These are phyloP conservation scores for Backusella morwellensis DNA, from an alignment of 192 early-diverging fungal species.

Conservation along the genomic window DNA sequence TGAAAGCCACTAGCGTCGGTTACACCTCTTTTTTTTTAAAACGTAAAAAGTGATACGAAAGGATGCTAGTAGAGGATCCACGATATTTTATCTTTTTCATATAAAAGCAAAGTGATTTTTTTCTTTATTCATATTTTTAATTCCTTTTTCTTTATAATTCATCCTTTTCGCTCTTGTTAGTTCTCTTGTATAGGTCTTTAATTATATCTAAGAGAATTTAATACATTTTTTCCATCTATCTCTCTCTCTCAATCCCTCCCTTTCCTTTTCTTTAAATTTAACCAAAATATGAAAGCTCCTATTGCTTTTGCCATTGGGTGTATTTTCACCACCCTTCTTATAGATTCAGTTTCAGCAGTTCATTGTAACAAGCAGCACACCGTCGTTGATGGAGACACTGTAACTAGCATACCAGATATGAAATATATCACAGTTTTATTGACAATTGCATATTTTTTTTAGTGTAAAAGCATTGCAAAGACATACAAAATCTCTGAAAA, in stretches of 20 bases:
- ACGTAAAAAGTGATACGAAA: background rate
- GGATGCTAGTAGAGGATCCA: background rate
- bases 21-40: background rate
- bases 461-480: background rate
- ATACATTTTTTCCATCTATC: background rate
- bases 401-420: background rate
- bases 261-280: background rate
- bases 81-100: background rate
- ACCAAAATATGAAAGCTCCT: background rate
- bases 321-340: background rate
- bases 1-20: background rate
- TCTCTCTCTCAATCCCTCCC: background rate
- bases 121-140: background rate
- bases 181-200: background rate
- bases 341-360: background rate
- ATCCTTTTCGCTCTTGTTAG: background rate
- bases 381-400: background rate
- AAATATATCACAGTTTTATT: background rate
- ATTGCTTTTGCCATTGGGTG: constrained; percentile 10
- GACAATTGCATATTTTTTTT: background rate
- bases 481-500: background rate
- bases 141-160: background rate
- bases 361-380: background rate
- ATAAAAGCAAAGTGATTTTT: background rate
- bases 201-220: background rate